Conservation (phyloP, 2,329 filamentous ascomycete species). For the Myriosclerotinia scirpicola region DNA sequence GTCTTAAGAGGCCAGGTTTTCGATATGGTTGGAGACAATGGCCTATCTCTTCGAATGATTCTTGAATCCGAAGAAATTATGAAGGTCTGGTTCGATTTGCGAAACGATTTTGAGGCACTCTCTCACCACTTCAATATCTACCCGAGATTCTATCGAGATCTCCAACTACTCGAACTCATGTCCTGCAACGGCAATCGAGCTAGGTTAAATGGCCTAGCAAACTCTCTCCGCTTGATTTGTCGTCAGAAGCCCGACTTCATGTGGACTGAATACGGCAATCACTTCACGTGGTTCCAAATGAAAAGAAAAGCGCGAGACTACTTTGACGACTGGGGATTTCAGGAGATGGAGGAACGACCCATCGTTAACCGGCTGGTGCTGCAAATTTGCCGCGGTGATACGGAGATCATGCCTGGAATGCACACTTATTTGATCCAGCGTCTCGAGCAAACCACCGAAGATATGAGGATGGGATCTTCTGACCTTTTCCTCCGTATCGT, state of each 20-base stretch:
- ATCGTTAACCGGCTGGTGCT: not conserved
- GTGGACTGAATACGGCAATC: not conserved
- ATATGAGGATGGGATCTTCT: constrained; percentile 1
- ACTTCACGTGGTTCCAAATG: not conserved
- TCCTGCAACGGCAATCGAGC: not conserved
- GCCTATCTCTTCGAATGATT: not conserved
- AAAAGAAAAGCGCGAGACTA: not conserved
- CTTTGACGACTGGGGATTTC: not conserved
- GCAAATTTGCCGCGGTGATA: not conserved
- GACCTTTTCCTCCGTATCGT: not conserved
- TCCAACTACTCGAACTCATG: constrained; percentile 11
- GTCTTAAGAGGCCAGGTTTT: not conserved
- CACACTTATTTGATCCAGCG: not conserved
- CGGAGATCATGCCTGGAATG: constrained; percentile 3
- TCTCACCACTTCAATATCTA: constrained; percentile 11
- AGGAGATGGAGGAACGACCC: not conserved
- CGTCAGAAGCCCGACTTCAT: not conserved
- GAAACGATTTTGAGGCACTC: constrained; percentile 13
- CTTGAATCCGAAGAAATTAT: constrained; percentile 1
- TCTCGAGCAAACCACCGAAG: not conserved
- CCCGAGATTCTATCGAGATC: not conserved
- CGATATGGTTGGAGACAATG: not conserved
- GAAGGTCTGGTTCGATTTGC: constrained; percentile 1
- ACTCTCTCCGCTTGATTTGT: not conserved
- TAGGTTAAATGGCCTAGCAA: not conserved